phyloP scores from a whole-genome alignment of 192 early-diverging fungal species.

The Coemansia sp. region DNA sequence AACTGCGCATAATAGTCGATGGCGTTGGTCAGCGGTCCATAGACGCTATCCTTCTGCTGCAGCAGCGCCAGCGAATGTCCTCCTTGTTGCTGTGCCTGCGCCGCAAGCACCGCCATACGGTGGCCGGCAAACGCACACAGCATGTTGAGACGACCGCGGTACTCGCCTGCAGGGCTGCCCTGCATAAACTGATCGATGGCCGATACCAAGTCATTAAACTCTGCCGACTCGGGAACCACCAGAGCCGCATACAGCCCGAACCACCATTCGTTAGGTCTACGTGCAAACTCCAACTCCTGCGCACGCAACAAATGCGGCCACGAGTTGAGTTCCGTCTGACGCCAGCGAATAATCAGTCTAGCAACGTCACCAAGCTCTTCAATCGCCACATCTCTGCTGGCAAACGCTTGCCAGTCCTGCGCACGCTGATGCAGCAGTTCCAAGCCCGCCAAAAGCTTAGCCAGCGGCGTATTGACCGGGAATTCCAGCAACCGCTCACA shows the following conservation, averaged over 20 bases:
- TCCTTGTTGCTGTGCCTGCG: background rate
- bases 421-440: conserved; percentile 87
- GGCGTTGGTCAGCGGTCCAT: conserved; percentile 63
- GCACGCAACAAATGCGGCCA: conserved; percentile 87
- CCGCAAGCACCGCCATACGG: conserved; percentile 16
- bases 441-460: conserved; percentile 86
- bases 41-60: conserved; percentile 21
- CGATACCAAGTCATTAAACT: conserved; percentile 49
- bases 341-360: conserved; percentile 81
- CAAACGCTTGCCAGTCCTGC: conserved; percentile 93
- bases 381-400: conserved; percentile 78
- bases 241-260: conserved; percentile 71
- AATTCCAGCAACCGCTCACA: conserved; percentile 64
- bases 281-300: conserved; percentile 73
- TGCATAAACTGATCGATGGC: conserved; percentile 83
- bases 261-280: conserved; percentile 80
- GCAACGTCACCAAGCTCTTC: conserved; percentile 68
- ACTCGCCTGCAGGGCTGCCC: conserved; percentile 77
- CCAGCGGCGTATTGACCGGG: conserved; percentile 75
- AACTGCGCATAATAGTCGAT: conserved; percentile 85
- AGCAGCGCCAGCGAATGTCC: background rate
- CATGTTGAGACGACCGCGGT: conserved; percentile 72
- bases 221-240: conserved; percentile 8
- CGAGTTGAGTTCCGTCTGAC: conserved; percentile 85
- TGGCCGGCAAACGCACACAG: conserved; percentile 60